phyloP scores from a whole-genome alignment of 805 yeast genomes.

The Vanderwaltozyma polyspora region DNA sequence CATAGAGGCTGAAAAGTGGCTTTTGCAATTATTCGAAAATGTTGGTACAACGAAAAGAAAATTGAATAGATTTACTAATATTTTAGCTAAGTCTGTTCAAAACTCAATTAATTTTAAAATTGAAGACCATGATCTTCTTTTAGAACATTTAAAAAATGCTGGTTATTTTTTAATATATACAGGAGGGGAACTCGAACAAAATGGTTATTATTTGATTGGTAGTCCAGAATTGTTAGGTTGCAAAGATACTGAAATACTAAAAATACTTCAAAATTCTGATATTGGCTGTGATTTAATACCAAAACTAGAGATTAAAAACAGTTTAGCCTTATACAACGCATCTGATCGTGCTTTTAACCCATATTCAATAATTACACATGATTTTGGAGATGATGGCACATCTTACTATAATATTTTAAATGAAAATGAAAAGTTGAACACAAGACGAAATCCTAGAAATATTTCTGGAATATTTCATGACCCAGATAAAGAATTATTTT shows the following conservation, averaged over 20 bases:
- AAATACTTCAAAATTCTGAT: slow-evolving; percentile 36
- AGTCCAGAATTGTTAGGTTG: slow-evolving; percentile 36
- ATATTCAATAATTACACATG: slow-evolving; percentile 22
- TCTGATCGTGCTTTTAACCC: slow-evolving; percentile 14
- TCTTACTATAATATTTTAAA: slow-evolving; percentile 15
- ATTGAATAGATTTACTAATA: slow-evolving; percentile 63
- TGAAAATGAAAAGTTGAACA: slow-evolving; percentile 2
- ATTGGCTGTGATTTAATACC: slow-evolving; percentile 40
- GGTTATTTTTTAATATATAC: slow-evolving; percentile 73
- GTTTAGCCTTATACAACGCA: slow-evolving; percentile 18
- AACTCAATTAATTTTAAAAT: slow-evolving; percentile 57
- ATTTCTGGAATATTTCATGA: slow-evolving; percentile 11
- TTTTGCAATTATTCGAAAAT: slow-evolving; percentile 53
- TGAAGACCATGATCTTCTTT: slow-evolving; percentile 38
- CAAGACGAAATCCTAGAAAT: slow-evolving; percentile 5
- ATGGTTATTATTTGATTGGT: slow-evolving; percentile 74
- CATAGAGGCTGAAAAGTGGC: slow-evolving; percentile 49
- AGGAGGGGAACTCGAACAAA: slow-evolving; percentile 50
- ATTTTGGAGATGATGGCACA: slow-evolving; percentile 19
- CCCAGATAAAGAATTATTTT: slow-evolving; percentile 20
- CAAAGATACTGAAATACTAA: slow-evolving; percentile 32
- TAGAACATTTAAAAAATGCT: slow-evolving; percentile 48
- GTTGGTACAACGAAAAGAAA: slow-evolving; percentile 72
- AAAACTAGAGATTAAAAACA: slow-evolving; percentile 21
- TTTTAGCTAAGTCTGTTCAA: slow-evolving; percentile 57